Evolutionary conservation across 371 early-diverging fungal species (phyloP).

Genomic region (Encephalitozoon romaleae): DNA sequence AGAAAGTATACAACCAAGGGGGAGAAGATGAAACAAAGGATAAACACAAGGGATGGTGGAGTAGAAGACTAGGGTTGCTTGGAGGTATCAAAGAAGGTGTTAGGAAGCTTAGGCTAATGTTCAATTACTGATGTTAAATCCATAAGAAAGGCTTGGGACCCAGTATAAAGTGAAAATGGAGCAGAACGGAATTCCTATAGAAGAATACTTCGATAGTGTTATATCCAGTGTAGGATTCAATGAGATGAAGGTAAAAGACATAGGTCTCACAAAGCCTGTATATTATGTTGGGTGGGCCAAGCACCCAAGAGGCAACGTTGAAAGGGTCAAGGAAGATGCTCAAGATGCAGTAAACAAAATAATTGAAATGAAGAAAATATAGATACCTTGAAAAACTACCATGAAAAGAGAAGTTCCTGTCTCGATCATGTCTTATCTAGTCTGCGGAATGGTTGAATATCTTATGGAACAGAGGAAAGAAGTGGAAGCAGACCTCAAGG

Average conservation of each 20-base stretch:
- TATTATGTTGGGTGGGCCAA: conserved; percentile 41
- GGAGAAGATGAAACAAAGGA: not conserved
- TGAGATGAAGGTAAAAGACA: not conserved
- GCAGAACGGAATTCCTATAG: not conserved
- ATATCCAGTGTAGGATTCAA: conserved; percentile 36
- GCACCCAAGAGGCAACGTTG: conserved; percentile 25
- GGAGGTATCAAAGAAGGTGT: not conserved
- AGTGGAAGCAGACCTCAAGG: conserved; percentile 21
- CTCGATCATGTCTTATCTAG: not conserved
- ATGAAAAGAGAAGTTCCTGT: conserved; percentile 15
- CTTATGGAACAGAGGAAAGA: conserved; percentile 10
- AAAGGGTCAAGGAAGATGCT: not conserved
- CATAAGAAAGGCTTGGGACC: not conserved
- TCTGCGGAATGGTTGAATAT: conserved; percentile 24
- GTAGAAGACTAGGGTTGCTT: conserved; percentile 17
- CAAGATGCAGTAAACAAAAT: conserved; percentile 3
- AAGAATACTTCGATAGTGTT: conserved; percentile 18
- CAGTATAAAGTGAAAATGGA: not conserved
- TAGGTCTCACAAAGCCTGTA: conserved; percentile 17
- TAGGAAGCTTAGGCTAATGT: conserved; percentile 4
- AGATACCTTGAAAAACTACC: no score
- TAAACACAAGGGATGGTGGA: not conserved
- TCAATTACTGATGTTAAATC: conserved; percentile 15
- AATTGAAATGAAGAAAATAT: not conserved
- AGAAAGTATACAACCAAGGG: not conserved